These are phyloP conservation scores for Mallotus nudiflorus DNA, from an alignment of 345 rosid species.

Conservation along the genomic window DNA sequence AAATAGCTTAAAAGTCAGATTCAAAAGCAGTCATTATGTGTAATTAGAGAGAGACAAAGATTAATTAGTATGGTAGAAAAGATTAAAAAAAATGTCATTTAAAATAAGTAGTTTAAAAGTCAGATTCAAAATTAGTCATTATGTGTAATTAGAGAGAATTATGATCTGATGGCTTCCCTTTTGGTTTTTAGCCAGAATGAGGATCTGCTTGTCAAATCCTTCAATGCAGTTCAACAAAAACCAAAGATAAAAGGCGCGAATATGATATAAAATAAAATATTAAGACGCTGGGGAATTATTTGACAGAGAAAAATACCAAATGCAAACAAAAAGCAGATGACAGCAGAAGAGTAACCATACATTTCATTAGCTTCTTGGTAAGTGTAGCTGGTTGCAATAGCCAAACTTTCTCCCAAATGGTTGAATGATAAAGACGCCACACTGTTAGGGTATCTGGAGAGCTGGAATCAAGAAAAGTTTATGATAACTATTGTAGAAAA, in stretches of 20 bases:
- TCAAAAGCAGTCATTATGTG: too few relatives aligned
- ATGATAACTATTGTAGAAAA: too few relatives aligned
- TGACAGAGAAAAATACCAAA: not conserved
- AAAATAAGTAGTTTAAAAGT: not conserved
- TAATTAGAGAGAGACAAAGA: too few relatives aligned
- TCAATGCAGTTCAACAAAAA: too few relatives aligned
- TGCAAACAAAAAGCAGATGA: not conserved
- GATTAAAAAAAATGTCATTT: not conserved
- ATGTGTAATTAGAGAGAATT: not conserved
- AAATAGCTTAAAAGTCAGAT: too few relatives aligned
- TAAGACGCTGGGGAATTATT: not conserved
- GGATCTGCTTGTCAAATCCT: not conserved
- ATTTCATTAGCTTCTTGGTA: constrained; percentile 67
- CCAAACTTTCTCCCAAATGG: constrained; percentile 59
- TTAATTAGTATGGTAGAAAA: not conserved
- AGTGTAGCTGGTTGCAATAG: constrained; percentile 70
- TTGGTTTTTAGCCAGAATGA: not conserved
- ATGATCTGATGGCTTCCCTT: too few relatives aligned
- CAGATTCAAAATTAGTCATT: not conserved
- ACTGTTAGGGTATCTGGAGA: constrained; percentile 68
- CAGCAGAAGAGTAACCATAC: constrained; percentile 48
- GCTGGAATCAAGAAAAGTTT: constrained; percentile 46
- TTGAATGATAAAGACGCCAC: constrained; percentile 67
- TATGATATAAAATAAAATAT: not conserved
- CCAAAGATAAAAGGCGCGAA: not conserved